A percentile compares a stretch with the other conserved stretches of the same genome.
Evolutionary conservation across 2,329 filamentous ascomycete species (phyloP).

Genomic region (Fusarium dimerum): DNA sequence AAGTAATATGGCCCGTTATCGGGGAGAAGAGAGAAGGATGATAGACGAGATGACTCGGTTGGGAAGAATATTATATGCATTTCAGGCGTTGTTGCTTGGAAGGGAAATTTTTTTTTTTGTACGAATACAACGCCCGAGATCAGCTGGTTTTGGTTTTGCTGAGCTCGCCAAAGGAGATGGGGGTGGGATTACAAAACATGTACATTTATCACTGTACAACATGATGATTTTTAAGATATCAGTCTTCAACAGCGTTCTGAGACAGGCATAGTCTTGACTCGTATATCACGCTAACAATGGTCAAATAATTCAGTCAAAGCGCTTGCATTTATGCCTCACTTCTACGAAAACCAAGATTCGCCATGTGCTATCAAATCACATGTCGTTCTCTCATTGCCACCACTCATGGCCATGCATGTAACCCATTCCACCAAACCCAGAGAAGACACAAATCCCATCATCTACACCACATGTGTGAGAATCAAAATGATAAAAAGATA

Average conservation of each 20-base stretch:
- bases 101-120: conserved; percentile 14
- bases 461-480: background rate
- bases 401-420: background rate
- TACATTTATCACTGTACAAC: conserved; percentile 30
- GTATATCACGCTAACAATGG: too few relatives aligned
- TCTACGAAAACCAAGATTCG: background rate
- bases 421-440: background rate
- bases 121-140: conserved; percentile 4
- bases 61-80: conserved; percentile 7
- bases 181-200: conserved; percentile 11
- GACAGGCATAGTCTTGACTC: too few relatives aligned
- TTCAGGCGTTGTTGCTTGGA: conserved; percentile 21
- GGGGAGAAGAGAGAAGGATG: background rate
- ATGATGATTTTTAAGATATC: conserved; percentile 7
- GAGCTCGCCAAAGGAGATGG: background rate
- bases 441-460: background rate
- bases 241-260: too few relatives aligned
- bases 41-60: background rate
- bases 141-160: too few relatives aligned
- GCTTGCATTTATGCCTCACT: background rate
- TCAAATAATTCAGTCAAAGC: background rate
- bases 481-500: background rate
- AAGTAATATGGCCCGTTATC: conserved; percentile 25
- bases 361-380: background rate
- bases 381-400: background rate